Conservation (phyloP, 371 early-diverging fungal species). For the Gilbertella persicaria region DNA sequence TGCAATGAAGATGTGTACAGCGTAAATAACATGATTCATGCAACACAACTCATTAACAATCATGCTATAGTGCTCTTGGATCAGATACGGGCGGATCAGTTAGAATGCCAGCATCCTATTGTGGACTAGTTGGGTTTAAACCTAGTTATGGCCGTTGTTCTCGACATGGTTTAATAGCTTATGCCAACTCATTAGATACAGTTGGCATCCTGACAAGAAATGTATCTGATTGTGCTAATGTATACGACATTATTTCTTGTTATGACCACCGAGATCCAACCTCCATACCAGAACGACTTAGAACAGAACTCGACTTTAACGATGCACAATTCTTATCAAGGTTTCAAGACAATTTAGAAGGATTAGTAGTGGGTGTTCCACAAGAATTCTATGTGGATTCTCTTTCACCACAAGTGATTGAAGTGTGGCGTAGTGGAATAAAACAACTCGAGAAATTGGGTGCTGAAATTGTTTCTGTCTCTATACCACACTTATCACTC, state of each 20-base stretch:
- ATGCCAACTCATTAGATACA: slow-evolving; percentile 89
- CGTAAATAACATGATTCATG: slow-evolving; percentile 51
- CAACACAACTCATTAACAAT: no score
- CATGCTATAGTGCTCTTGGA: slow-evolving; percentile 67
- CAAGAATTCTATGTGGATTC: slow-evolving; percentile 79
- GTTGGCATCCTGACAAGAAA: slow-evolving; percentile 77
- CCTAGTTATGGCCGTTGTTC: slow-evolving; percentile 90
- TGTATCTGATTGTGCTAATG: slow-evolving; percentile 53
- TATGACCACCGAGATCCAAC: slow-evolving; percentile 68
- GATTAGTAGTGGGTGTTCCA: slow-evolving; percentile 76
- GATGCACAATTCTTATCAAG: slow-evolving; percentile 20
- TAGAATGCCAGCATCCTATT: slow-evolving; percentile 91
- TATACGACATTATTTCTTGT: slow-evolving; percentile 61
- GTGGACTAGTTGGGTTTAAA: slow-evolving; percentile 92
- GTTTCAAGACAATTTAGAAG: slow-evolving; percentile 48
- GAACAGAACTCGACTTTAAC: slow-evolving; percentile 23
- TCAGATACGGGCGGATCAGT: slow-evolving; percentile 97
- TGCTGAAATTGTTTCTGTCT: slow-evolving; percentile 70
- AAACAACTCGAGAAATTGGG: slow-evolving; percentile 58
- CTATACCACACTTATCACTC: slow-evolving; percentile 68
- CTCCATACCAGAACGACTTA: slow-evolving; percentile 39
- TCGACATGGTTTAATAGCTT: slow-evolving; percentile 84
- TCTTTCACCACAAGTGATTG: slow-evolving; percentile 50
- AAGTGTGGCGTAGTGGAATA: slow-evolving; percentile 68
- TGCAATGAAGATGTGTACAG: slow-evolving; percentile 71